Evolutionary conservation across 2,329 filamentous ascomycete species (phyloP).

Genomic region (Epichloe festucae): DNA sequence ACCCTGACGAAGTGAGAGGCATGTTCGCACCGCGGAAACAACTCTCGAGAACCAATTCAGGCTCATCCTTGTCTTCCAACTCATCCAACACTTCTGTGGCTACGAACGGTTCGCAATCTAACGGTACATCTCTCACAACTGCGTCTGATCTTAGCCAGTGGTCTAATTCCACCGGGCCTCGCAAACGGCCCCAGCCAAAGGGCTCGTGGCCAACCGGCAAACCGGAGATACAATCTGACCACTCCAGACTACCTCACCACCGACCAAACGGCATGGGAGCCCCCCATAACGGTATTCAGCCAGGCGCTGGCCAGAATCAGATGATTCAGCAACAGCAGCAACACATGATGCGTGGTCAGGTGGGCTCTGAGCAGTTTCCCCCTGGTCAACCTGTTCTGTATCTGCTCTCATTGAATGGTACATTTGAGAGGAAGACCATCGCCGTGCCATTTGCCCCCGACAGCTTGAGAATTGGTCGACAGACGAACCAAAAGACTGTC

Average conservation of each 20-base stretch:
- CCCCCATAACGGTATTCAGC: slow-evolving; percentile 20
- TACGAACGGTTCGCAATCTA: slow-evolving; percentile 46
- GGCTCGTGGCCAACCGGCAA: slow-evolving; percentile 36
- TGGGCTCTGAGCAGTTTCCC: slow-evolving; percentile 41
- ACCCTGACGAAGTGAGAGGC: slow-evolving; percentile 69
- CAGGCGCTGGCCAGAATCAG: slow-evolving; percentile 19
- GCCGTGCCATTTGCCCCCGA: slow-evolving; percentile 88
- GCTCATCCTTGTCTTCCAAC: slow-evolving; percentile 65
- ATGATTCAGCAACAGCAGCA: slow-evolving; percentile 27
- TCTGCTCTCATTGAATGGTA: slow-evolving; percentile 82
- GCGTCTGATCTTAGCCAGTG: slow-evolving; percentile 38
- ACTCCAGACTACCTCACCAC: slow-evolving; percentile 31
- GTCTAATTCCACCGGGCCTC: slow-evolving; percentile 31
- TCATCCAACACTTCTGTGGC: slow-evolving; percentile 52
- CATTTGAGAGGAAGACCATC: slow-evolving; percentile 95
- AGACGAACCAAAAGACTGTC: slow-evolving; percentile 93
- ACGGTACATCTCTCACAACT: slow-evolving; percentile 40
- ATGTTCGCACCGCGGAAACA: slow-evolving; percentile 86
- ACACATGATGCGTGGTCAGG: slow-evolving; percentile 45
- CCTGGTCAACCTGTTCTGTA: slow-evolving; percentile 66
- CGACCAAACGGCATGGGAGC: slow-evolving; percentile 28
- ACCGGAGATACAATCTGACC: slow-evolving; percentile 33
- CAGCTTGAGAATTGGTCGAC: slow-evolving; percentile 82
- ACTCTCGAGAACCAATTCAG: slow-evolving; percentile 78
- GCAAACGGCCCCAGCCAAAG: slow-evolving; percentile 40